Base-by-base conservation (phyloP, 805 yeast species). In the Myxozyma neotropica region DNA sequence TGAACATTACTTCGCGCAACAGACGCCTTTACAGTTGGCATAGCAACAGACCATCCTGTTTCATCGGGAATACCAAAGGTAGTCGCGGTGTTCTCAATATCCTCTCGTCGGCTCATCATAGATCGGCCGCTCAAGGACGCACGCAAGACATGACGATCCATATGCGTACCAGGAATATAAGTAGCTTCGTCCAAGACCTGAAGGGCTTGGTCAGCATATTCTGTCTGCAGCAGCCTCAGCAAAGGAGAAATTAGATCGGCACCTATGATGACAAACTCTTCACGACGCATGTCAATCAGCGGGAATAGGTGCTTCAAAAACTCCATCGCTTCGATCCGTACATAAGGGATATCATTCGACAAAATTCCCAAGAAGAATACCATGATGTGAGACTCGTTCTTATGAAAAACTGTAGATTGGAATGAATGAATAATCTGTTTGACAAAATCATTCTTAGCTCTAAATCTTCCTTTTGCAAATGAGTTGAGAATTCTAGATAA, bases 31-130 rank as follows among this genome's bases (percentile, higher is more conserved):
- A 90, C 84, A 0, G 93, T 89, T 1, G 99, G 97, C 93, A 89
- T 88, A 1, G 98, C 96, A 51, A 95, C 85, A 0, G 97, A 86
- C 99, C 99, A 94, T 1, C 99, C 99, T 69, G 87, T 85, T 12
- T 89, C 96, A 62, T 88, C 93, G 0, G 99, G 98, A 24, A 93
- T 85, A 15, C 99, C 99, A 76, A 91, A 95, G 56, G 94, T 76
- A 0, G 97, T 90, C 0, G 94, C 91, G 2, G 94, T 86, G 66
- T 83, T 85, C 65, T 88, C 96, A 70, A 87, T 88, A 64, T 89
- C 95, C 64, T 87, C 88, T 67, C 87, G 83, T 8, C 59, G 43
- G 36, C 54, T 54, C 39, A 56, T 23, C 66, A 88, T 78, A 7
- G 89, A 82, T 13, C 85, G 77, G 65, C 88, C 90, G 10, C 97